phyloP scores from a whole-genome alignment of 768 basidiomycete species.

The Leccinellum luteum region DNA sequence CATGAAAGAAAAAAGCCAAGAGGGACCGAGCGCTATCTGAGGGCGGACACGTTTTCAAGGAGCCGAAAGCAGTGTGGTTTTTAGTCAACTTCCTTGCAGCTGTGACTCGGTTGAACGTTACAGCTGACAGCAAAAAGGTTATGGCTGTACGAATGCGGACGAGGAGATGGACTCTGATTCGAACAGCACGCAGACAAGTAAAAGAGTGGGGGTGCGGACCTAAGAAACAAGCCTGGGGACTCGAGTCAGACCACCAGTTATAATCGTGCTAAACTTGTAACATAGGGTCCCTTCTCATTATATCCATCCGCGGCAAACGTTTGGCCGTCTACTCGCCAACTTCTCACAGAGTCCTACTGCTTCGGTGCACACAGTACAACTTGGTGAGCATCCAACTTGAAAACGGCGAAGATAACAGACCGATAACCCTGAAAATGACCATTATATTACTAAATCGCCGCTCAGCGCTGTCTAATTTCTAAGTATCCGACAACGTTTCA shows the following conservation, averaged over 20 bases:
- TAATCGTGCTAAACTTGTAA: constrained; percentile 15
- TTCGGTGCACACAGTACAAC: too few species aligned
- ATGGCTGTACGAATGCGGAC: neutral
- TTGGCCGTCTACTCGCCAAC: neutral
- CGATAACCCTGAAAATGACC: too few species aligned
- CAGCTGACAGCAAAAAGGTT: neutral
- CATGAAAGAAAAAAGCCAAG: constrained; percentile 9
- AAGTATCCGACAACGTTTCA: too few species aligned
- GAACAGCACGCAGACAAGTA: neutral
- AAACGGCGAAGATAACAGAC: too few species aligned
- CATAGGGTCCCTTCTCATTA: constrained; percentile 22
- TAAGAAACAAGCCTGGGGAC: constrained; percentile 11
- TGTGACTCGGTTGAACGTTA: constrained; percentile 4
- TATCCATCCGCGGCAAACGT: constrained; percentile 1
- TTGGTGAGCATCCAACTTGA: too few species aligned
- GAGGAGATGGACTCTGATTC: neutral
- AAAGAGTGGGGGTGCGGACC: constrained; percentile 6
- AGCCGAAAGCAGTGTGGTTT: constrained; percentile 18
- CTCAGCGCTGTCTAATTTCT: too few species aligned
- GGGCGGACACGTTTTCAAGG: constrained; percentile 28
- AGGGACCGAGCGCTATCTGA: constrained; percentile 20
- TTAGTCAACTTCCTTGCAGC: constrained; percentile 20
- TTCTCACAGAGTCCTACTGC: neutral
- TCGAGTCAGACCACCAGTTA: constrained; percentile 2
- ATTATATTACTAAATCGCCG: too few species aligned